phyloP scores from a whole-genome alignment of 2,329 filamentous ascomycete genomes.

The Claviceps pusilla region DNA sequence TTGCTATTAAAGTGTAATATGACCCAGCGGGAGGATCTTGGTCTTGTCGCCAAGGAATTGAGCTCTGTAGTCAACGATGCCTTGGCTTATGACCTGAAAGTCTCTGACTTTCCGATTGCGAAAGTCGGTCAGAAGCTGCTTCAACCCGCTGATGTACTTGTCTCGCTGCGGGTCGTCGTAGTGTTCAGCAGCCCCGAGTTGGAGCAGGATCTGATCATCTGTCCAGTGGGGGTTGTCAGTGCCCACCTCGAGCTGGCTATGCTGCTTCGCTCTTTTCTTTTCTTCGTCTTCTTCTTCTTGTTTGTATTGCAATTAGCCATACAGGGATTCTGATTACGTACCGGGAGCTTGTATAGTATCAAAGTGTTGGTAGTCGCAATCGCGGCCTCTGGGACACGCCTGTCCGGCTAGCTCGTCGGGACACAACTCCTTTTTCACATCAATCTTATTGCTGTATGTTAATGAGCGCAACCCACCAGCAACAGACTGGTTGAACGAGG shows the following conservation, averaged over 20 bases:
- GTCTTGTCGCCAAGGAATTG: constrained; percentile 49
- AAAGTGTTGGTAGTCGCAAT: constrained; percentile 72
- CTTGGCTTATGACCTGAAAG: constrained; percentile 50
- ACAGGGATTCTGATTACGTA: constrained; percentile 15
- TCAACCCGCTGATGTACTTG: constrained; percentile 48
- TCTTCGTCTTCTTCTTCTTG: not conserved
- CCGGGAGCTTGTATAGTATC: constrained; percentile 23
- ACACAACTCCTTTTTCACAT: constrained; percentile 60
- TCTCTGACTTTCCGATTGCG: constrained; percentile 46
- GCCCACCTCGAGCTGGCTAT: constrained; percentile 19
- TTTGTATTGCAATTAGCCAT: constrained; percentile 7
- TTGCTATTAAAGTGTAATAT: constrained; percentile 18
- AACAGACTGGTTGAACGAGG: constrained; percentile 53
- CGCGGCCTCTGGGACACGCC: constrained; percentile 52
- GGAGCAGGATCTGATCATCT: constrained; percentile 62
- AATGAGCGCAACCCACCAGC: constrained; percentile 69
- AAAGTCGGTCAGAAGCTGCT: constrained; percentile 43
- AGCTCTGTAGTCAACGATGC: constrained; percentile 52
- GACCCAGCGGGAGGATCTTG: constrained; percentile 45
- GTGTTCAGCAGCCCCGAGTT: constrained; percentile 52
- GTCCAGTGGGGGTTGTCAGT: constrained; percentile 30
- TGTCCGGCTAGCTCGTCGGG: constrained; percentile 56
- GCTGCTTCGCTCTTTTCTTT: constrained; percentile 4
- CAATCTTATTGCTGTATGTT: constrained; percentile 86
- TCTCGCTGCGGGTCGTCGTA: constrained; percentile 46